Evolutionary conservation across 352 stramenopile genomes (phyloP).

Genomic region (Elongisporangium prolatum): DNA sequence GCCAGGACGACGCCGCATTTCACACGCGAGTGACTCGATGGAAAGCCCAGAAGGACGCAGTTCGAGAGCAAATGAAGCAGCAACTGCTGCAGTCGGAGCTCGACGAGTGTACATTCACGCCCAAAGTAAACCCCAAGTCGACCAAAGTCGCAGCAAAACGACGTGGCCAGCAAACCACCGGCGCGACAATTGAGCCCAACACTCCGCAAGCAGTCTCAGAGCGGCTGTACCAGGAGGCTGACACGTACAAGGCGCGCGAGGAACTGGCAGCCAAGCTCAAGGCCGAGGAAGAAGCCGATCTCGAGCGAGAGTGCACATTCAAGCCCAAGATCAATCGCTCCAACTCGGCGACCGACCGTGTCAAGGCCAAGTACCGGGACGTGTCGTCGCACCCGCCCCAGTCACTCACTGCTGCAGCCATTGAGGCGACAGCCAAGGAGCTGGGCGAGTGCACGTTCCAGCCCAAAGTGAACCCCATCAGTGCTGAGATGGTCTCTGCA

Average conservation of each 20-base stretch:
- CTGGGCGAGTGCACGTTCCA: constrained; percentile 74
- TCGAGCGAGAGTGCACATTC: constrained; percentile 75
- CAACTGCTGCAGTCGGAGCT: constrained; percentile 69
- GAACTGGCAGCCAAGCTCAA: constrained; percentile 58
- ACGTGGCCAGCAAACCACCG: constrained; percentile 28
- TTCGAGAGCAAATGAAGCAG: constrained; percentile 78
- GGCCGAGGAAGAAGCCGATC: constrained; percentile 64
- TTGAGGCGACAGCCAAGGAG: constrained; percentile 56
- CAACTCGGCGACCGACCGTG: constrained; percentile 33
- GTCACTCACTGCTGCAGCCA: constrained; percentile 42
- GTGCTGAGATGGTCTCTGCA: constrained; percentile 71
- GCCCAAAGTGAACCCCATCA: constrained; percentile 73
- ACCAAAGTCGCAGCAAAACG: constrained; percentile 63
- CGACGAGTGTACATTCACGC: constrained; percentile 72
- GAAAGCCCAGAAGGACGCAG: constrained; percentile 74
- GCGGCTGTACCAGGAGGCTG: constrained; percentile 69
- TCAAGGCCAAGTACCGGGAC: constrained; percentile 80
- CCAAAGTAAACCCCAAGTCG: constrained; percentile 71
- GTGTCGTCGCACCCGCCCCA: constrained; percentile 23
- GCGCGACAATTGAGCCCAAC: constrained; percentile 10
- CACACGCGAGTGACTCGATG: constrained; percentile 67
- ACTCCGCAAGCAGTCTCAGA: constrained; percentile 46
- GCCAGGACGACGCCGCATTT: constrained; percentile 44
- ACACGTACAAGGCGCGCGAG: constrained; percentile 70
- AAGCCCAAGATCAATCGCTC: constrained; percentile 54